Base-by-base conservation (phyloP, 1,139 yeast genomes). In the Kodamaea plutei region DNA sequence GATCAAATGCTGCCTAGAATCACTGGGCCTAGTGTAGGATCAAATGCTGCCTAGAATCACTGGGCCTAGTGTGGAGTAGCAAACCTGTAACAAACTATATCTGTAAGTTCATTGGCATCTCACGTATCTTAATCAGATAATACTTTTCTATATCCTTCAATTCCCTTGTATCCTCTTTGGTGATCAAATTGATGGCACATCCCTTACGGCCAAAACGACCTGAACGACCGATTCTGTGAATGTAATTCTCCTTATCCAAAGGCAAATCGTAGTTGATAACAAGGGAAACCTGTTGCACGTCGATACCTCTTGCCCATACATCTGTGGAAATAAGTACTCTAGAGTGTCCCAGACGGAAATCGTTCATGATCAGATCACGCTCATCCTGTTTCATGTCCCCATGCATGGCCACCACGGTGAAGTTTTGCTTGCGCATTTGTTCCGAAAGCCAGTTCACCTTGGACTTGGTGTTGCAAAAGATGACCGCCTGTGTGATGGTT, bases 281-380 rank as follows among this genome's bases (percentile, higher is more conserved):
- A 35, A 89, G 64, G 0, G 96, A 85, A n/a, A 89, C 95, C 54
- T 89, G 96, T 60, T 89, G 98, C 16, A 89, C 97, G 57, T 89
- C 97, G 35, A 89, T 89, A 31, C 98, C 98, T 54, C 97, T 71
- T 1, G 98, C 97, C 95, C 96, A 88, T 26, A 91, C 93, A 57
- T 91, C 97, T 4, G 98, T 91, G 15, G 96, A 84, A 26, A 91
- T 88, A 38, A 91, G 63, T 7, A 91, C 95, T 35, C 97, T 69
- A 6, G 88, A 79, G 43, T 74, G 75, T 0, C 91, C 91, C 16
- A 79, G 61, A 43, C 93, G 64, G 56, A 83, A 83, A 50, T 88
- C 96, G 48, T 76, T 76, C 97, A 91, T 91, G 40, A 89, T 80
- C 34, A 69, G 64, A 55, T 88, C 95, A 55, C 97, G 70, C 50